Percentiles rank a stretch among this genome's conserved stretches.
These are phyloP conservation scores for Bryoglossum gracile DNA, from an alignment of 495 filamentous ascomycete species.

Conservation along the genomic window DNA sequence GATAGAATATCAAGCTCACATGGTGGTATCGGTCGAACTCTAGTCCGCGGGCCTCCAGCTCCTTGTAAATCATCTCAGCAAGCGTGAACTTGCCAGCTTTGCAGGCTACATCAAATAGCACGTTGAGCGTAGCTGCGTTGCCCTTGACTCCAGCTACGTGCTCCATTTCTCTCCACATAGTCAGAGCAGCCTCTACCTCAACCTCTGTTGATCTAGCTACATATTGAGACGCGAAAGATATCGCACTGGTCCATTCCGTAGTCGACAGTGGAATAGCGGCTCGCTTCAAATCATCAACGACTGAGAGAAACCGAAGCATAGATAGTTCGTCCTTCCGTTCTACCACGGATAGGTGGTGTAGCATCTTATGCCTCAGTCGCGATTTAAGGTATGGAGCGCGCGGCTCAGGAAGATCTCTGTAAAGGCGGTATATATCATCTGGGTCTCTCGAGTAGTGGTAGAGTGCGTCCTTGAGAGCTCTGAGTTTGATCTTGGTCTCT, in stretches of 20 bases:
- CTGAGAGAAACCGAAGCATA: slow-evolving; percentile 74
- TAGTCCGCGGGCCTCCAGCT: slow-evolving; percentile 65
- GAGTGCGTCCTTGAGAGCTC: slow-evolving; percentile 37
- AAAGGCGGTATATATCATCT: slow-evolving; percentile 51
- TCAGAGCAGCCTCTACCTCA: slow-evolving; percentile 65
- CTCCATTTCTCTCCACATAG: slow-evolving; percentile 89
- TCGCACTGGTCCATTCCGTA: slow-evolving; percentile 74
- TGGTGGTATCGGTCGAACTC: slow-evolving; percentile 65
- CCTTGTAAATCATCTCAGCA: slow-evolving; percentile 73
- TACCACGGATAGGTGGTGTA: slow-evolving; percentile 59
- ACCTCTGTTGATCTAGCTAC: slow-evolving; percentile 51
- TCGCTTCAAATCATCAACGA: slow-evolving; percentile 75
- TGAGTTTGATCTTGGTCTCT: slow-evolving; percentile 10
- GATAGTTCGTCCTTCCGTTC: slow-evolving; percentile 46
- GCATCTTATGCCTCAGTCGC: slow-evolving; percentile 51
- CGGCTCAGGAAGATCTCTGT: slow-evolving; percentile 54
- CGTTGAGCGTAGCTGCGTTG: slow-evolving; percentile 75
- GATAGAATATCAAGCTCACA: slow-evolving; percentile 72
- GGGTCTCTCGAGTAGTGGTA: slow-evolving; percentile 38
- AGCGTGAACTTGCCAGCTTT: slow-evolving; percentile 76
- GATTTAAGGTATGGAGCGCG: slow-evolving; percentile 58
- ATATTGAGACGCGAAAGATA: slow-evolving; percentile 68
- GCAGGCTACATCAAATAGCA: slow-evolving; percentile 81
- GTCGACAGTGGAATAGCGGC: slow-evolving; percentile 54
- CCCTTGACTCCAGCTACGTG: slow-evolving; percentile 52